Evolutionary conservation across 2,329 filamentous ascomycete species (phyloP).

Genomic region (Dactylellina leptospora): DNA sequence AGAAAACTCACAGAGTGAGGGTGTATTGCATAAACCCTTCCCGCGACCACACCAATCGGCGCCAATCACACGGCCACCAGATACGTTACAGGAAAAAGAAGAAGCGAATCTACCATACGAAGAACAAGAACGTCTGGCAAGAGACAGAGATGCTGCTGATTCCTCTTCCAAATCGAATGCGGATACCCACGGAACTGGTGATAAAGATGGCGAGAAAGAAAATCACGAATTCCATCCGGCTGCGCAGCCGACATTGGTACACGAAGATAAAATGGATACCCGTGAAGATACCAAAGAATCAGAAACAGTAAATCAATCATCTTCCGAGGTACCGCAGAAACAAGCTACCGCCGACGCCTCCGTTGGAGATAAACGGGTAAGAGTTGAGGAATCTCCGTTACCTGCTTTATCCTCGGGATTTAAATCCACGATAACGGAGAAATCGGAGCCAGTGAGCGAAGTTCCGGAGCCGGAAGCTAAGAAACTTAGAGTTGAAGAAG

Average conservation of each 20-base stretch:
- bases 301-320: constrained; percentile 20
- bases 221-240: neutral
- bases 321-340: too few species aligned
- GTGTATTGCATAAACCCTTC: constrained; percentile 4
- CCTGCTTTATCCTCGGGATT: neutral
- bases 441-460: neutral
- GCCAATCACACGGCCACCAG: constrained; percentile 12
- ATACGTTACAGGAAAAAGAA: constrained; percentile 18
- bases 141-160: neutral
- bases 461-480: constrained; percentile 37
- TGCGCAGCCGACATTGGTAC: neutral
- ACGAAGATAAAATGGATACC: constrained; percentile 30
- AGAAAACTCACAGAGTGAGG: neutral
- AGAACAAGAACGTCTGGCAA: constrained; percentile 13
- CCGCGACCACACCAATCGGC: constrained; percentile 19
- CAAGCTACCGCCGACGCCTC: too few species aligned
- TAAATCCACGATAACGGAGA: neutral
- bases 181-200: neutral
- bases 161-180: neutral
- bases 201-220: neutral
- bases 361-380: constrained; percentile 36
- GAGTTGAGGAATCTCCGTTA: constrained; percentile 13
- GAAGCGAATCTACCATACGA: constrained; percentile 29
- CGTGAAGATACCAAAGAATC: constrained; percentile 20
- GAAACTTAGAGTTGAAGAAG: constrained; percentile 37